Evolutionary conservation across 768 basidiomycete species (phyloP).

Genomic region (Macrocybe gigantea): DNA sequence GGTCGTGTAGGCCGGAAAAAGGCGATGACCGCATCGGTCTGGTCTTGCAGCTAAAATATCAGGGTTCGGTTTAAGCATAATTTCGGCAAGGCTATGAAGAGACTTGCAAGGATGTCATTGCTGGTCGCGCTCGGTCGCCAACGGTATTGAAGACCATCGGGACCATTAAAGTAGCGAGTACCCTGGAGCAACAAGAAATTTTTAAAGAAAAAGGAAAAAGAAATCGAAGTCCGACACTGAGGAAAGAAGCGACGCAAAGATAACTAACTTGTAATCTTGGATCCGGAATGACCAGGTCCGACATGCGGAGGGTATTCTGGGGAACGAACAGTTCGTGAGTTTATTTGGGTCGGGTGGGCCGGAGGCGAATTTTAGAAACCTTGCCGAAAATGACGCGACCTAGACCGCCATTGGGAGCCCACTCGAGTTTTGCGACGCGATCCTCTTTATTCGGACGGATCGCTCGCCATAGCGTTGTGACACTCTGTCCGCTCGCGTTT

Average conservation of each 20-base stretch:
- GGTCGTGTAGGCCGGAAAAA: constrained; percentile 75
- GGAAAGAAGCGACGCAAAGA: constrained; percentile 6
- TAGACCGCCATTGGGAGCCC: constrained; percentile 77
- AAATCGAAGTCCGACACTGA: neutral
- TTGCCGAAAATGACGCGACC: constrained; percentile 85
- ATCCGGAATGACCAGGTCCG: constrained; percentile 73
- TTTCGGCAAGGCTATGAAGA: constrained; percentile 8
- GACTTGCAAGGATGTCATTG: constrained; percentile 55
- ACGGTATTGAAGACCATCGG: constrained; percentile 74
- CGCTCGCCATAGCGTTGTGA: constrained; percentile 76
- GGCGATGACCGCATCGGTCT: constrained; percentile 63
- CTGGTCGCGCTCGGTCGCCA: constrained; percentile 67
- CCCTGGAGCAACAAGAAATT: constrained; percentile 31
- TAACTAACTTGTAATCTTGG: constrained; percentile 51
- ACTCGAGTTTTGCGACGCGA: constrained; percentile 83
- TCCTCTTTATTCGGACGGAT: constrained; percentile 84
- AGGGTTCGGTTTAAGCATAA: constrained; percentile 11
- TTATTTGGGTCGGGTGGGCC: constrained; percentile 12
- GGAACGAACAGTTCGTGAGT: constrained; percentile 20
- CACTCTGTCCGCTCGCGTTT: constrained; percentile 55
- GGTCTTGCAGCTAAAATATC: constrained; percentile 61
- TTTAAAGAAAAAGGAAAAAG: constrained; percentile 7
- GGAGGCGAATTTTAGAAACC: constrained; percentile 31
- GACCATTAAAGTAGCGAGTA: constrained; percentile 70
- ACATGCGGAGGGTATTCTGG: constrained; percentile 76